Evolutionary conservation across 2,329 filamentous ascomycete genomes (phyloP), one percentile per base, ranked within the genome.

Genomic region (Fusarium sacchari): DNA sequence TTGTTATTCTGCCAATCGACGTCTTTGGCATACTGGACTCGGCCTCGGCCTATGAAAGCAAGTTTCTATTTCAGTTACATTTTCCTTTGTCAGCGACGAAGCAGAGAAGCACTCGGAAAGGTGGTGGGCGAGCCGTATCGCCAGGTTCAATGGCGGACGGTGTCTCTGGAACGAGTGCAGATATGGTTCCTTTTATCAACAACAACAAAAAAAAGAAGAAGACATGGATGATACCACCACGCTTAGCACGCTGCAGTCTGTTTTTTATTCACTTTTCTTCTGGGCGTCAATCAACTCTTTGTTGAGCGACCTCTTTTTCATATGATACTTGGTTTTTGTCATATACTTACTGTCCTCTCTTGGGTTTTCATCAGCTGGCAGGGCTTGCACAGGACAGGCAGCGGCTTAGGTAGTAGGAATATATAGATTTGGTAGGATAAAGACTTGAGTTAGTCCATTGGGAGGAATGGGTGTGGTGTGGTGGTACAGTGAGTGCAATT

Each of bases 141-240:
- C 49, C 58, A 40, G 36, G 60, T 30, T 40, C 60, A 66, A 36
- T 34, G 30, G 40, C 30, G 55, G 30, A 28, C 44, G 58, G 50
- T 47, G 40, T 39, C 49, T 36, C 32, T 53, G 49, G 69, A 69
- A 67, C 64, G 67, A 76, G 71, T 69, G 68, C 71, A 75, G 68
- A 78, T 76, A 77, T 77, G 73, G 69, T 71, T 76, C 69, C 77
- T 79, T 80, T 76, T 68, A 72, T 76, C 64, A 47, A 72, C n/a
- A n/a, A n/a, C n/a, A n/a, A n/a, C n/a, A 32, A 28, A 28, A 73
- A 74, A 74, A 75, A 76, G 79, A 79, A 79, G 72, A 81, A 71
- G 67, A 66, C 77, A 82, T 80, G 81, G 81, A 83, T 82, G 82
- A 83, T 83, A 83, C 82, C 82, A 83, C 80, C 80, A 79, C 81